A percentile compares a stretch with the other conserved stretches of the same genome.
phyloP scores from a whole-genome alignment of 2,329 filamentous ascomycete species.

The Trematosphaeria pertusa region DNA sequence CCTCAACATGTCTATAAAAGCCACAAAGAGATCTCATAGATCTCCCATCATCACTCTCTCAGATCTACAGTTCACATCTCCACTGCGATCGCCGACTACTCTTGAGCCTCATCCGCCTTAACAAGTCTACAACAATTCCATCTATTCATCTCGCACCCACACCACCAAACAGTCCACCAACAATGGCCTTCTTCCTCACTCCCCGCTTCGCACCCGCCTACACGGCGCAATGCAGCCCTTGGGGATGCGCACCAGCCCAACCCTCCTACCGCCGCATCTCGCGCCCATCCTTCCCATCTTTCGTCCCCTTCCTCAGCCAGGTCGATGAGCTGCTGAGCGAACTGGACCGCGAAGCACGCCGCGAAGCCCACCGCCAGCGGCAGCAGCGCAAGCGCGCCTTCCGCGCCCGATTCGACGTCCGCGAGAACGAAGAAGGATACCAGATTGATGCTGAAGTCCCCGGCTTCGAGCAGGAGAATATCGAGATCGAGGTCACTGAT shows the following conservation, averaged over 20 bases:
- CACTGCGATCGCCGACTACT: conserved; percentile 21
- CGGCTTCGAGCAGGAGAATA: conserved; percentile 44
- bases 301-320: conserved; percentile 41
- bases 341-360: conserved; percentile 40
- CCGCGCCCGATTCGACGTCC: conserved; percentile 40
- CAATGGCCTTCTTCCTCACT: conserved; percentile 45
- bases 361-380: conserved; percentile 35
- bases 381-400: conserved; percentile 40
- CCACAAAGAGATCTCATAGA: conserved; percentile 14
- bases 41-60: conserved; percentile 34
- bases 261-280: conserved; percentile 23
- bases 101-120: conserved; percentile 22
- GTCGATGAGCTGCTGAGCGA: conserved; percentile 41
- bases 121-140: conserved; percentile 10
- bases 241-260: conserved; percentile 31
- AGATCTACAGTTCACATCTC: conserved; percentile 24
- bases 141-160: conserved; percentile 5
- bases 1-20: conserved; percentile 41
- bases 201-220: conserved; percentile 42
- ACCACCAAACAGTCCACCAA: conserved; percentile 9
- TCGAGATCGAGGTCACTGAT: conserved; percentile 43
- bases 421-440: conserved; percentile 38
- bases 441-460: conserved; percentile 41
- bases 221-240: conserved; percentile 37
- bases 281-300: conserved; percentile 32